phyloP scores from a whole-genome alignment of 1,139 yeast genomes.

The Groenewaldozyma auringiensis region DNA sequence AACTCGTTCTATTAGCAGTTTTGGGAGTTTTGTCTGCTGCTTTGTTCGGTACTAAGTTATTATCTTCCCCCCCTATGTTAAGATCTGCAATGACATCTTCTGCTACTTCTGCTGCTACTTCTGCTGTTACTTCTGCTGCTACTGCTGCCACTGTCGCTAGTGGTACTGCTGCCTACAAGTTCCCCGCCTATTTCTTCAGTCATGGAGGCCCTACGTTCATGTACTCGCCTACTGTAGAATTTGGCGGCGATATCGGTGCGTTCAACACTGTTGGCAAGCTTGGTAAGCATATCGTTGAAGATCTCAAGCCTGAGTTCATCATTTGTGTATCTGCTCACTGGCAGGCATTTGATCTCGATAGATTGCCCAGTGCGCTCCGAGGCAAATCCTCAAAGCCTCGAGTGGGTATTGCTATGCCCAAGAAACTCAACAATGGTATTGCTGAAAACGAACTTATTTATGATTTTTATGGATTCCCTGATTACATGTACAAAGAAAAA shows the following conservation, averaged over 20 bases:
- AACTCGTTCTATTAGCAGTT: too few species aligned
- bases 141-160: too few species aligned
- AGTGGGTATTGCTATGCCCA: constrained; percentile 39
- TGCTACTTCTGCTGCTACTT: too few species aligned
- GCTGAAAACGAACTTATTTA: constrained; percentile 39
- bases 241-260: constrained; percentile 44
- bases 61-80: too few species aligned
- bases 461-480: constrained; percentile 69
- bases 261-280: constrained; percentile 42
- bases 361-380: constrained; percentile 22
- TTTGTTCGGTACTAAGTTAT: too few species aligned
- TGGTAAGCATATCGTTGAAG: constrained; percentile 43
- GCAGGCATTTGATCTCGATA: constrained; percentile 34
- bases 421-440: constrained; percentile 34
- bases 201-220: constrained; percentile 79
- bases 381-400: constrained; percentile 15
- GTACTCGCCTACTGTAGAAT: constrained; percentile 35
- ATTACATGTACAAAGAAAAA: constrained; percentile 51
- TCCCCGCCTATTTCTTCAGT: constrained; percentile 58
- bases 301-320: constrained; percentile 55
- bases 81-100: too few species aligned
- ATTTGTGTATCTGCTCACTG: constrained; percentile 71
- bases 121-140: too few species aligned
- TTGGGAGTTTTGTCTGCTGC: too few species aligned
- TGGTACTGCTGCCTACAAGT: not conserved